Conservation (phyloP, 139 green algal genomes). For the Penium margaritaceum region DNA sequence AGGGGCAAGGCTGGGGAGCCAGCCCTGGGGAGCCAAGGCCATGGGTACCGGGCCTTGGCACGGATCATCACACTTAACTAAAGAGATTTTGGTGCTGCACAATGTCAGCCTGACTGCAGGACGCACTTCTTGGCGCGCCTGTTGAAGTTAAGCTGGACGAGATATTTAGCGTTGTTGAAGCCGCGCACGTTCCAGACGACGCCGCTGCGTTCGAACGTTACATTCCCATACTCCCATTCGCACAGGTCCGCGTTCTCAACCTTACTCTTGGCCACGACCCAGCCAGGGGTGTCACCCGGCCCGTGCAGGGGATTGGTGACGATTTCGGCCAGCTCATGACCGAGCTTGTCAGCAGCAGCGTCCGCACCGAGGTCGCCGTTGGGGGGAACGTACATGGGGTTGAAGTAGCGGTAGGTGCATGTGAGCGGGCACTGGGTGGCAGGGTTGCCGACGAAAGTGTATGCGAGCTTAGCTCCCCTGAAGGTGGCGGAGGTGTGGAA, state of each 20-base stretch:
- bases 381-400: not conserved
- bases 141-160: constrained; percentile 21
- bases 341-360: constrained; percentile 9
- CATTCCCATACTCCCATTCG: constrained; percentile 9
- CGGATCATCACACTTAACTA: too few relatives aligned
- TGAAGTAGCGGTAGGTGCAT: constrained; percentile 10
- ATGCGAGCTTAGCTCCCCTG: constrained; percentile 17
- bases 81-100: too few relatives aligned
- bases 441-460: constrained; percentile 8
- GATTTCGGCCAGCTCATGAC: constrained; percentile 15
- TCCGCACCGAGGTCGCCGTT: constrained; percentile 15
- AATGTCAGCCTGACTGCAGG: not conserved
- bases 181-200: not conserved
- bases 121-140: not conserved
- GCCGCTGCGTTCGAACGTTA: not conserved
- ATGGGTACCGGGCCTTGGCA: too few relatives aligned
- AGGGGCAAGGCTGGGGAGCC: too few relatives aligned
- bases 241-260: constrained; percentile 24
- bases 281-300: not conserved
- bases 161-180: constrained; percentile 1
- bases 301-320: constrained; percentile 10
- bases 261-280: not conserved
- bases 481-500: constrained; percentile 13
- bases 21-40: too few relatives aligned
- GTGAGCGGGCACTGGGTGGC: constrained; percentile 4